Conservation (phyloP, 768 basidiomycete genomes). For the Kwoniella sp. region DNA sequence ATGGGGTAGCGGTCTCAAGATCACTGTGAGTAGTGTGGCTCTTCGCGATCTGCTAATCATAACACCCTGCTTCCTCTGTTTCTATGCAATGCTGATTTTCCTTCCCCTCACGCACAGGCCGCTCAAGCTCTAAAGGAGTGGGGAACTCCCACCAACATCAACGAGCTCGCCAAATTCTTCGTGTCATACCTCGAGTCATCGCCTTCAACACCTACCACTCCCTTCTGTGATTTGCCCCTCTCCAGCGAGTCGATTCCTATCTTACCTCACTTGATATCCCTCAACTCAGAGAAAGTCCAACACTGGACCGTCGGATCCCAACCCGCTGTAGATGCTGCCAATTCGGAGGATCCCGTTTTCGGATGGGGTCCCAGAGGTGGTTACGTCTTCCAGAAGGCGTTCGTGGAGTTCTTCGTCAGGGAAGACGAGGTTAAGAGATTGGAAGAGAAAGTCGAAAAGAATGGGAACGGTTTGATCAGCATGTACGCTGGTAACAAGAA, state of each 20-base stretch:
- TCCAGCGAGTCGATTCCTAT: constrained; percentile 80
- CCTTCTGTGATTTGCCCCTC: constrained; percentile 82
- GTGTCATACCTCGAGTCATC: constrained; percentile 71
- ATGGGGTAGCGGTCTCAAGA: constrained; percentile 56
- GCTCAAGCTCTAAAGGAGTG: constrained; percentile 69
- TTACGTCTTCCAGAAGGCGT: constrained; percentile 95
- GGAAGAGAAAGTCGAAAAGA: constrained; percentile 62
- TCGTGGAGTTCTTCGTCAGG: constrained; percentile 89
- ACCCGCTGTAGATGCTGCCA: constrained; percentile 81
- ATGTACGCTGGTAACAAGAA: constrained; percentile 80
- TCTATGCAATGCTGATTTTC: background rate
- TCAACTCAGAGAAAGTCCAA: constrained; percentile 66
- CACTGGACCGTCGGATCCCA: constrained; percentile 99
- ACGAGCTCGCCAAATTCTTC: constrained; percentile 79
- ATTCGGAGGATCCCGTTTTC: constrained; percentile 72
- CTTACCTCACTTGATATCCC: constrained; percentile 69
- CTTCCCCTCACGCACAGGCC: constrained; percentile 63
- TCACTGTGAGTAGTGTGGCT: constrained; percentile 39
- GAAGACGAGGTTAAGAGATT: constrained; percentile 57
- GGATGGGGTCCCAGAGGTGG: constrained; percentile 94
- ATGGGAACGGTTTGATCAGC: constrained; percentile 62
- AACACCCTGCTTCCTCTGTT: background rate
- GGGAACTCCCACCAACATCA: constrained; percentile 68
- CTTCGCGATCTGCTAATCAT: background rate
- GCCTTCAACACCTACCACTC: constrained; percentile 72